These are phyloP conservation scores for Chloris gayana DNA, from an alignment of 176 grass and related monocot genomes.

Conservation along the genomic window DNA sequence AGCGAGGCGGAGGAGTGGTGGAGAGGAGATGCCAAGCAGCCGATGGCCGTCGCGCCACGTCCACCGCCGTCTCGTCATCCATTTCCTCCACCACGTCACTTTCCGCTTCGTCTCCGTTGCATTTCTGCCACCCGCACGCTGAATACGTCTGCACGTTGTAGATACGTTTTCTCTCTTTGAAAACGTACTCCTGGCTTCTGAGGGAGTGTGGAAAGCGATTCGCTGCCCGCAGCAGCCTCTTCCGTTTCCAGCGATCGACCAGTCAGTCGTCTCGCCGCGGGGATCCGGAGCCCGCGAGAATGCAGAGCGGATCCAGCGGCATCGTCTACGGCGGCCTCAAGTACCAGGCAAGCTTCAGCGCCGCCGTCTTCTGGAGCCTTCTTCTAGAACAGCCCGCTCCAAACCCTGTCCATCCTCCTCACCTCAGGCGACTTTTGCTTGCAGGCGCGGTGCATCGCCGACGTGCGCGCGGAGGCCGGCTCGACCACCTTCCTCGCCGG, in stretches of 20 bases:
- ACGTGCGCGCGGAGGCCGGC: slow-evolving; percentile 70
- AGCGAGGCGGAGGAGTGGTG: slow-evolving; percentile 36
- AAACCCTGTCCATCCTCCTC: not conserved
- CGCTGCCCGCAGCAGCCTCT: not conserved
- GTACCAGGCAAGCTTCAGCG: slow-evolving; percentile 63
- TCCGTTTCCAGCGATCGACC: slow-evolving; percentile 1
- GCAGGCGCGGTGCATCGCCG: slow-evolving; percentile 89
- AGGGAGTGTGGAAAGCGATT: slow-evolving; percentile 11
- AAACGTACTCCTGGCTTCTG: not conserved
- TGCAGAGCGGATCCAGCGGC: slow-evolving; percentile 85
- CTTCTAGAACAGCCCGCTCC: slow-evolving; percentile 1
- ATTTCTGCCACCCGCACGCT: accelerated
- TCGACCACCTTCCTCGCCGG: slow-evolving; percentile 92
- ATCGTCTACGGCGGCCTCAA: slow-evolving; percentile 95
- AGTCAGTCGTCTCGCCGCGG: not conserved
- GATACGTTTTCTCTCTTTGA: not conserved
- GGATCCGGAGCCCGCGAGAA: slow-evolving; percentile 39
- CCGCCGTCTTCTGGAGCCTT: slow-evolving; percentile 13
- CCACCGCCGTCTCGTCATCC: slow-evolving; percentile 38
- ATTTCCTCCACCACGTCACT: slow-evolving; percentile 19
- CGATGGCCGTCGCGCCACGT: slow-evolving; percentile 88
- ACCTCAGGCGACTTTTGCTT: slow-evolving; percentile 12
- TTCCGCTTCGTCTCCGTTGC: not conserved
- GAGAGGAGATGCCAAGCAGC: slow-evolving; percentile 50
- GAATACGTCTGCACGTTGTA: accelerated